Conservation (phyloP, 192 early-diverging fungal genomes). For the Phycomyces nitens region DNA sequence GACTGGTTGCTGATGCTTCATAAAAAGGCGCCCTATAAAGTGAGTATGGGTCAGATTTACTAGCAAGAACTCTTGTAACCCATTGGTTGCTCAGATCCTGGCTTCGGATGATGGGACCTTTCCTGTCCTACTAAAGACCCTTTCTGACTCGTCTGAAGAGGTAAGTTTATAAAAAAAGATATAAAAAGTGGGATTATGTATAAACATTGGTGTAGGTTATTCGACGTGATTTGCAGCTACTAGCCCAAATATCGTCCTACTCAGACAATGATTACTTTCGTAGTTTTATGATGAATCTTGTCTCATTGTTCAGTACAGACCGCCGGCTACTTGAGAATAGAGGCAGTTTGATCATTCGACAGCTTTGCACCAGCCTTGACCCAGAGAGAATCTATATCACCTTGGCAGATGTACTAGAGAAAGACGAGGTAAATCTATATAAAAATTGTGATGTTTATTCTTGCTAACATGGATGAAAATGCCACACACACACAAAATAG, state of each 20-base stretch:
- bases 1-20: slow-evolving; percentile 98
- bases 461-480: neutral
- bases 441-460: too few species aligned
- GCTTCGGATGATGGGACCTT: slow-evolving; percentile 87
- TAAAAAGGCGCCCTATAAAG: slow-evolving; percentile 81
- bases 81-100: slow-evolving; percentile 55
- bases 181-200: neutral
- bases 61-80: slow-evolving; percentile 5
- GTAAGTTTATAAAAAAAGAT: slow-evolving; percentile 32
- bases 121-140: slow-evolving; percentile 80
- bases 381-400: slow-evolving; percentile 88
- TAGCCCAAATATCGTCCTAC: slow-evolving; percentile 90
- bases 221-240: slow-evolving; percentile 83
- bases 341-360: slow-evolving; percentile 89
- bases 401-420: slow-evolving; percentile 84
- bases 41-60: too few species aligned
- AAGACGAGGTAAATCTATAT: slow-evolving; percentile 62
- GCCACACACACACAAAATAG: slow-evolving; percentile 20
- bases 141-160: slow-evolving; percentile 93
- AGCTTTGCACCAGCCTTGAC: slow-evolving; percentile 86
- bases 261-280: slow-evolving; percentile 85
- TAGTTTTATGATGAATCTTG: slow-evolving; percentile 85
- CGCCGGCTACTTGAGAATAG: slow-evolving; percentile 83
- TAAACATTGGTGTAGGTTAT: slow-evolving; percentile 60
- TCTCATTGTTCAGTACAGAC: slow-evolving; percentile 88